phyloP scores from a whole-genome alignment of 495 filamentous ascomycete genomes.

The Neurospora sp. region DNA sequence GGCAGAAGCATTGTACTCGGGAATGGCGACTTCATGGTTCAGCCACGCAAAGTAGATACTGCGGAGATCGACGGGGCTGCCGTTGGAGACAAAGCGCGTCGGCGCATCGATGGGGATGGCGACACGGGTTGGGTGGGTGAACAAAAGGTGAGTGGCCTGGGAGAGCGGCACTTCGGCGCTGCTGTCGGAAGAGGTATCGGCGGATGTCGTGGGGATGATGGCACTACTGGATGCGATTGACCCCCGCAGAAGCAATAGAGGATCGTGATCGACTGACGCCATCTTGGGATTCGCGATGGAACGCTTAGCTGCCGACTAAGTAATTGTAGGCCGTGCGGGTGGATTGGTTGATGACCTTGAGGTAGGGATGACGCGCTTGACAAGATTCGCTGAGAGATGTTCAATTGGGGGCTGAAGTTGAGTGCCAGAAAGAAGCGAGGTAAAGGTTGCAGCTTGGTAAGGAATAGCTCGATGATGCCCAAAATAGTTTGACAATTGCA shows the following conservation, averaged over 20 bases:
- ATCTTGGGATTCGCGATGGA: conserved; percentile 14
- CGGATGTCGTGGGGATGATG: conserved; percentile 61
- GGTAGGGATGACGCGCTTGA: not conserved
- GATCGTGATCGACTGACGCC: conserved; percentile 44
- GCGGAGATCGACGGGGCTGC: conserved; percentile 71
- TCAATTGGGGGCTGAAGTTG: not conserved
- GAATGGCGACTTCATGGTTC: conserved; percentile 78
- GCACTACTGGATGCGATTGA: conserved; percentile 56
- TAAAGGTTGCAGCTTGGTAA: not conserved
- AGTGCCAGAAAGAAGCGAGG: not conserved
- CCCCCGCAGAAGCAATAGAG: conserved; percentile 68
- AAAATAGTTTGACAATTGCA: not conserved
- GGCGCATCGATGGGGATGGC: conserved; percentile 62
- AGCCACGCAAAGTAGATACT: conserved; percentile 92
- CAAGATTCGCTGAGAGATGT: not conserved
- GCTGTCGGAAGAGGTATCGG: conserved; percentile 36
- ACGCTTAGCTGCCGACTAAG: not conserved
- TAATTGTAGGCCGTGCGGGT: not conserved
- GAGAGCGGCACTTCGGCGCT: conserved; percentile 44
- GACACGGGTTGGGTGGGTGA: conserved; percentile 51
- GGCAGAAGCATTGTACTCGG: conserved; percentile 78
- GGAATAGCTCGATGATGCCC: not conserved
- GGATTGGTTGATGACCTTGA: not conserved
- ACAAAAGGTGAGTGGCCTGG: conserved; percentile 72
- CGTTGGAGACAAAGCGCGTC: conserved; percentile 68